These are phyloP conservation scores for Globisporangium perplexum DNA, from an alignment of 352 stramenopile species.

Conservation along the genomic window DNA sequence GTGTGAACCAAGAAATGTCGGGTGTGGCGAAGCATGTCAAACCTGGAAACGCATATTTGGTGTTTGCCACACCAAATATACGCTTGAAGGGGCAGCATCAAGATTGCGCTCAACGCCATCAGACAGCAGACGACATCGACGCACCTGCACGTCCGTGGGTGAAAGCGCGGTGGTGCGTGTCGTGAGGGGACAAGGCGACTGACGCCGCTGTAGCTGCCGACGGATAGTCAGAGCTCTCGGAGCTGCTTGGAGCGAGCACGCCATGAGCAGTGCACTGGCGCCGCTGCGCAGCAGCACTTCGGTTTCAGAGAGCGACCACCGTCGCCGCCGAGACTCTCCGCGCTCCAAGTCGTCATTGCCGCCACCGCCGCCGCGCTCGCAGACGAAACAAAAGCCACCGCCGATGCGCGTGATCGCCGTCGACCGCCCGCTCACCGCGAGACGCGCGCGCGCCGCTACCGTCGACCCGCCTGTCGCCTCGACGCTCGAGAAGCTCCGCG, in stretches of 20 bases:
- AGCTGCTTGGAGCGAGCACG: no score
- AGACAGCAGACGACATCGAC: no score
- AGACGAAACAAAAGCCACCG: not conserved
- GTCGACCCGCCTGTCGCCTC: constrained; percentile 1
- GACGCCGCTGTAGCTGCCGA: no score
- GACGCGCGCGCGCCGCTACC: constrained; percentile 11
- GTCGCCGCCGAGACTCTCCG: no score
- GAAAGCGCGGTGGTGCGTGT: no score
- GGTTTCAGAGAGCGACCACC: not conserved
- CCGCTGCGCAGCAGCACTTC: not conserved
- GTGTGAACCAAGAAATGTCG: not conserved
- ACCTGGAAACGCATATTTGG: not conserved
- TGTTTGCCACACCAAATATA: not conserved
- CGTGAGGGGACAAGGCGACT: no score
- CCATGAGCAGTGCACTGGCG: constrained; percentile 1
- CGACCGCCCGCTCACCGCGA: constrained; percentile 27
- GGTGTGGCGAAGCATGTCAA: not conserved
- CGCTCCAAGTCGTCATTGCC: not conserved
- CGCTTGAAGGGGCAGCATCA: not conserved
- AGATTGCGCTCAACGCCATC: not conserved
- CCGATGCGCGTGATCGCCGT: constrained; percentile 36
- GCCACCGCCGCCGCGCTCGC: no score
- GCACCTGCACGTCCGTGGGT: no score
- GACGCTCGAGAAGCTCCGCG: constrained; percentile 2
- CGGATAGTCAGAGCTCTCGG: no score